Conservation (phyloP, 1,284 basidiomycete genomes). For the Mycena citricolor region DNA sequence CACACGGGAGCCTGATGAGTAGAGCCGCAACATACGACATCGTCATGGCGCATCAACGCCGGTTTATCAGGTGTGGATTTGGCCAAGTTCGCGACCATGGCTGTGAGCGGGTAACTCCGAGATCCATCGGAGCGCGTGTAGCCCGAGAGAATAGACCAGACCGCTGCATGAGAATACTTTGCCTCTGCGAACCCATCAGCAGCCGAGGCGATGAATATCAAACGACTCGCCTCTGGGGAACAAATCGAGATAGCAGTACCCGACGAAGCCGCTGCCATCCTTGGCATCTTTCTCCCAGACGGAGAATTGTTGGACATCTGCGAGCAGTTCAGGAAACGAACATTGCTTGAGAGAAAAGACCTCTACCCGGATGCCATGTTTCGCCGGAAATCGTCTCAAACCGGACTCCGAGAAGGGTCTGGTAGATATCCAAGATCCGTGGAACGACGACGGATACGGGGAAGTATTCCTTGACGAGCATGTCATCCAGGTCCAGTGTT, state of each 20-base stretch:
- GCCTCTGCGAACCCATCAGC: constrained; percentile 42
- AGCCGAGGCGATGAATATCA: not conserved
- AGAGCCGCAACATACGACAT: no score
- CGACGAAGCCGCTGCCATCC: constrained; percentile 68
- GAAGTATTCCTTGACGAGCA: constrained; percentile 82
- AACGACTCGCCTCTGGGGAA: constrained; percentile 79
- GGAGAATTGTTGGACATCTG: constrained; percentile 77
- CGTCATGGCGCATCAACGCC: constrained; percentile 80
- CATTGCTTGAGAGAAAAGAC: not conserved
- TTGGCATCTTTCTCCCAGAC: constrained; percentile 79
- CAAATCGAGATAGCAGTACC: constrained; percentile 83
- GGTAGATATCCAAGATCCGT: constrained; percentile 78
- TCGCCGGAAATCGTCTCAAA: constrained; percentile 65
- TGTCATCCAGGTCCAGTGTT: constrained; percentile 67
- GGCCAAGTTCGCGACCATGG: constrained; percentile 87
- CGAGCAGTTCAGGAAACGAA: constrained; percentile 4
- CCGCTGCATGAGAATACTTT: constrained; percentile 86
- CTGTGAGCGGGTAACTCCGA: constrained; percentile 70
- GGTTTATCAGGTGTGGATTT: constrained; percentile 79
- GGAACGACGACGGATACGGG: constrained; percentile 79
- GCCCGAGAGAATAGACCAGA: constrained; percentile 73
- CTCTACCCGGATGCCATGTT: constrained; percentile 72
- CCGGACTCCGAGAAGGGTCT: constrained; percentile 71
- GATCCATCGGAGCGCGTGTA: constrained; percentile 54
- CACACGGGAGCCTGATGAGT: no score